phyloP scores from a whole-genome alignment of 805 yeast genomes.

The Alloascoidea hylecoeti region DNA sequence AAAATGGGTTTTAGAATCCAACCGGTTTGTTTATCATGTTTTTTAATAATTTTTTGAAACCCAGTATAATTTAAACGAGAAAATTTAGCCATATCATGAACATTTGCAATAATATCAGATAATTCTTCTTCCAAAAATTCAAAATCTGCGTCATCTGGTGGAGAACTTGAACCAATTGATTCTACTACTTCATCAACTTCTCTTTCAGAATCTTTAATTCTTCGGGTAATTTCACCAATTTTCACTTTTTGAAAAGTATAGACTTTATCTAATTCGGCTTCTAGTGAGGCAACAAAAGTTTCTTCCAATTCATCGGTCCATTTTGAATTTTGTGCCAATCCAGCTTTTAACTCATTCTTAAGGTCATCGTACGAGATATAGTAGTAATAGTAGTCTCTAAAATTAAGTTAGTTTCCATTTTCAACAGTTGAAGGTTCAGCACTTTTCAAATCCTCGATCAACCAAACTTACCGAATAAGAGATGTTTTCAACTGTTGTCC shows the following conservation, averaged over 20 bases:
- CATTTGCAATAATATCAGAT: constrained; percentile 88
- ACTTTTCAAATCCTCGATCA: neutral
- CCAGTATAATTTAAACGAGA: constrained; percentile 92
- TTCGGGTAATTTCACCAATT: constrained; percentile 69
- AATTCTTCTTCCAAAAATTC: constrained; percentile 64
- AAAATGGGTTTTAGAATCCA: constrained; percentile 81
- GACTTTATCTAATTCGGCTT: constrained; percentile 82
- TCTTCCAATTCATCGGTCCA: constrained; percentile 82
- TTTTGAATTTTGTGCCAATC: constrained; percentile 30
- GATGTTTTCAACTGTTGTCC: constrained; percentile 89
- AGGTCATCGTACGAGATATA: constrained; percentile 87
- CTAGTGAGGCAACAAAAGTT: constrained; percentile 59
- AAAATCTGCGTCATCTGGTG: constrained; percentile 52
- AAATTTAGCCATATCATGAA: constrained; percentile 91
- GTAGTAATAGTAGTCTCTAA: constrained; percentile 80
- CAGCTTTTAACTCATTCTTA: constrained; percentile 65
- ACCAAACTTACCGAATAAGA: constrained; percentile 30
- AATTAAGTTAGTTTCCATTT: neutral
- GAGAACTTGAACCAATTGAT: constrained; percentile 32
- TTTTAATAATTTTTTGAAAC: constrained; percentile 90
- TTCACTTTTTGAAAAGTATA: constrained; percentile 84
- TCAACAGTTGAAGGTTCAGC: neutral
- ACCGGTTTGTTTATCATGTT: constrained; percentile 84
- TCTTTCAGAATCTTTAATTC: constrained; percentile 71
- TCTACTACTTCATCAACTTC: constrained; percentile 56